phyloP scores from a whole-genome alignment of 371 early-diverging fungal genomes.

The Phascolomyces articulosus region DNA sequence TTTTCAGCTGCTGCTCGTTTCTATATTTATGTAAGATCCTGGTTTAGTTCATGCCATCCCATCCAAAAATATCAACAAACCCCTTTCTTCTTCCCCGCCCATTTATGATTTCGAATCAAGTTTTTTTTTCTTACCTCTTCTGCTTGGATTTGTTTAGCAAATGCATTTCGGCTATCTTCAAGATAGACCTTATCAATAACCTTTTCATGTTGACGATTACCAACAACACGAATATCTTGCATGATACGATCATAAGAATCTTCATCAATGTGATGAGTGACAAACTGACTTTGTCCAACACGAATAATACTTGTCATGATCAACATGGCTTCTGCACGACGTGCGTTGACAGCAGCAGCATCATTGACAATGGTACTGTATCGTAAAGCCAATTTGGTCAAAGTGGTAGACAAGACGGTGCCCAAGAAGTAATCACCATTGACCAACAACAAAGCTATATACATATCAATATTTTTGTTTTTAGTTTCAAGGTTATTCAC shows the following conservation, averaged over 20 bases:
- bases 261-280: conserved; percentile 88
- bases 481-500: too few species aligned
- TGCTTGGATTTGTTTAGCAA: conserved; percentile 76
- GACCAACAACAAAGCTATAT: conserved; percentile 69
- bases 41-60: too few species aligned
- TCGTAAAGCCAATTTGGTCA: conserved; percentile 89
- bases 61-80: too few species aligned
- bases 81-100: too few species aligned
- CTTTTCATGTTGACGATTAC: conserved; percentile 54
- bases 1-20: conserved; percentile 57
- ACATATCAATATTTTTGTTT: not conserved
- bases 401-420: conserved; percentile 83
- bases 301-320: conserved; percentile 95
- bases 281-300: conserved; percentile 89
- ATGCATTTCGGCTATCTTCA: conserved; percentile 80
- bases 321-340: conserved; percentile 92
- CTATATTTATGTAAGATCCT: conserved; percentile 7
- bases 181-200: conserved; percentile 74
- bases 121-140: conserved; percentile 54
- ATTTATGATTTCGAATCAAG: too few species aligned
- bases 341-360: conserved; percentile 65
- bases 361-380: conserved; percentile 59
- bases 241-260: conserved; percentile 94
- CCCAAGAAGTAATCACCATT: conserved; percentile 93
- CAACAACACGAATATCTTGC: conserved; percentile 86